These are phyloP conservation scores for Emergomyces orientalis DNA, from an alignment of 2,329 filamentous ascomycete genomes.

Conservation along the genomic window DNA sequence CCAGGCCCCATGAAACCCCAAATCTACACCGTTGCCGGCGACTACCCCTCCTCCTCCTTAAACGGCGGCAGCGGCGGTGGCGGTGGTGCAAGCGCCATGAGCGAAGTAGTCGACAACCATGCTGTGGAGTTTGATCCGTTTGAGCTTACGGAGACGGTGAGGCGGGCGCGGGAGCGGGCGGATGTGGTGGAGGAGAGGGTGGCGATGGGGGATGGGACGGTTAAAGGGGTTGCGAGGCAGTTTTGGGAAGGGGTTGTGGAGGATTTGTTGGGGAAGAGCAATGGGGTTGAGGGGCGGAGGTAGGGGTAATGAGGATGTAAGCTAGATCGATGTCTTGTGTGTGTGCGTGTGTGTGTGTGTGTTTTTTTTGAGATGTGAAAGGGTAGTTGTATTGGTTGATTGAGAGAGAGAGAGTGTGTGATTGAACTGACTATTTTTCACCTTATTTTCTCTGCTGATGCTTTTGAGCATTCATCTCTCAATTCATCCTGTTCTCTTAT, in stretches of 20 bases:
- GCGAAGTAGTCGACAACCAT: slow-evolving; percentile 50
- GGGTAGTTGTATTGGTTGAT: no score
- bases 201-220: slow-evolving; percentile 33
- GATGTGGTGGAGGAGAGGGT: slow-evolving; percentile 23
- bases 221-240: slow-evolving; percentile 32
- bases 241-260: slow-evolving; percentile 43
- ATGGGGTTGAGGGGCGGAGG: neutral
- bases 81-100: slow-evolving; percentile 46
- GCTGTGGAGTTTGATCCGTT: slow-evolving; percentile 48
- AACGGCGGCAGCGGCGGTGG: slow-evolving; percentile 18
- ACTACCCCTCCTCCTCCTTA: neutral
- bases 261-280: slow-evolving; percentile 28
- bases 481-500: no score
- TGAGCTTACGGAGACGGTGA: slow-evolving; percentile 45
- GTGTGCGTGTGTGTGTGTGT: no score
- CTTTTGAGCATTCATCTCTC: no score
- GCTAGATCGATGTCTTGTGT: neutral
- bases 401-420: no score
- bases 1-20: slow-evolving; percentile 45
- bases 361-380: no score
- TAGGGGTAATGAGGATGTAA: neutral
- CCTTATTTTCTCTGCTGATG: no score
- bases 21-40: slow-evolving; percentile 45
- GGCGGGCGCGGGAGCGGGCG: slow-evolving; percentile 30
- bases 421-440: no score